Evolutionary conservation across 176 grass and related monocot genomes (phyloP).

Genomic region (Phyllostachys edulis): DNA sequence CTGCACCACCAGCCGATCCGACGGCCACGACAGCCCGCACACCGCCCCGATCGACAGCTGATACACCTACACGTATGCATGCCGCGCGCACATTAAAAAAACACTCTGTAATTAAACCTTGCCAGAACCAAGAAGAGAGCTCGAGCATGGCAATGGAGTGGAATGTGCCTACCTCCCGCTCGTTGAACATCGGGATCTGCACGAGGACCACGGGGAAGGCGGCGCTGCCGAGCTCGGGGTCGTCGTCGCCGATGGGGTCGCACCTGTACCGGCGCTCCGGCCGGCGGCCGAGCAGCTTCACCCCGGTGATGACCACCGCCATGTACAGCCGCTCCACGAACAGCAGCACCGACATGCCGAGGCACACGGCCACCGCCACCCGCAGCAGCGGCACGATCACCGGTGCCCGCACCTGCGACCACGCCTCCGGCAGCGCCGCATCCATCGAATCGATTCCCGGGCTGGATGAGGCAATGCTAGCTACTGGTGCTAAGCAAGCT

Average conservation of each 20-base stretch:
- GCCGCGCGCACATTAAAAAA: not conserved
- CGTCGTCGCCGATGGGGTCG: constrained; percentile 59
- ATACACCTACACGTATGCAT: constrained; percentile 41
- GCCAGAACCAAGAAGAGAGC: not conserved
- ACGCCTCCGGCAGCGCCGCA: constrained; percentile 52
- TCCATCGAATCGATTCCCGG: constrained; percentile 16
- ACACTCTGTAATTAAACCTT: no score
- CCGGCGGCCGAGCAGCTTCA: constrained; percentile 43
- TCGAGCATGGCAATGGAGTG: not conserved
- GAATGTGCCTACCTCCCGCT: constrained; percentile 65
- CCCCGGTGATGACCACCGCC: constrained; percentile 55
- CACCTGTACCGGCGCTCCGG: constrained; percentile 62
- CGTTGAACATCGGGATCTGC: constrained; percentile 94
- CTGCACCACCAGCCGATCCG: constrained; percentile 64
- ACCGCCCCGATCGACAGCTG: constrained; percentile 66
- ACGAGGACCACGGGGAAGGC: constrained; percentile 69
- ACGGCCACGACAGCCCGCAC: constrained; percentile 68
- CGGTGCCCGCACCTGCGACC: constrained; percentile 63
- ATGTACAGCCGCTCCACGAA: constrained; percentile 70
- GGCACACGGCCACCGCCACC: constrained; percentile 57
- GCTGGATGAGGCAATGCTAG: not conserved
- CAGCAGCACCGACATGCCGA: constrained; percentile 70
- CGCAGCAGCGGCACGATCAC: constrained; percentile 72
- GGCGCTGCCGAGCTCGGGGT: constrained; percentile 60
- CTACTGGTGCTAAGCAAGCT: not conserved